Evolutionary conservation across 768 basidiomycete species (phyloP), one percentile per base, ranked within the genome.

Genomic region (Termitomyces sp.): DNA sequence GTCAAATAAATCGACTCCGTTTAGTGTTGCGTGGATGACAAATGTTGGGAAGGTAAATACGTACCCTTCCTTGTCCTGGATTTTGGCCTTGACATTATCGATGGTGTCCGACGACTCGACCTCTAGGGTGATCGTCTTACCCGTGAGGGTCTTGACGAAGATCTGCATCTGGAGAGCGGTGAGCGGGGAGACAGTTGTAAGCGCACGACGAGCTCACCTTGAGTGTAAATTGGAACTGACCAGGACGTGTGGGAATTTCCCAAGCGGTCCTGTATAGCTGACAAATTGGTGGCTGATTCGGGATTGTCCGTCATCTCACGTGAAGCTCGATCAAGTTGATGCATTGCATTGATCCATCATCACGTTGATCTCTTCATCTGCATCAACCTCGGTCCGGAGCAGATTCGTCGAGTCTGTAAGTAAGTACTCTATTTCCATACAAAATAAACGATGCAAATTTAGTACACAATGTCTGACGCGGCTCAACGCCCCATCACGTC

Each of bases 91-190:
- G 70, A 95, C 92, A 70, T 94, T 94, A 80, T 95, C 93, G 76
- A 95, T 93, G 66, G 93, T 94, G 80, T 95, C 92, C 58, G 89
- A 91, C 68, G 91, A 92, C 83, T 94, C 93, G 73, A 95, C 93
- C 87, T 97, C 94, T 58, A 96, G 89, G 80, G 94, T 95, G 85
- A 97, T 97, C 60, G 93, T 95, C 88, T 95, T 92, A 60, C 89
- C 90, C 71, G 91, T 95, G 63, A 94, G 89, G 80, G 92, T 94
- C 73, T 79, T 80, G 68, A 81, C 79, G 72, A 81, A 81, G 58
- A 81, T 81, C 68, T 81, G 78, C 78, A 81, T 81, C 74, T 60
- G 68, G 57, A 23, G 6, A 11, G 11, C n/a, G 36, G 13, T 29
- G 29, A 29, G 29, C 3, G 29, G 9, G 29, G 29, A 29, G 29